These are phyloP conservation scores for Stephania japonica DNA, from an alignment of 164 flowering plant genomes.

Conservation along the genomic window DNA sequence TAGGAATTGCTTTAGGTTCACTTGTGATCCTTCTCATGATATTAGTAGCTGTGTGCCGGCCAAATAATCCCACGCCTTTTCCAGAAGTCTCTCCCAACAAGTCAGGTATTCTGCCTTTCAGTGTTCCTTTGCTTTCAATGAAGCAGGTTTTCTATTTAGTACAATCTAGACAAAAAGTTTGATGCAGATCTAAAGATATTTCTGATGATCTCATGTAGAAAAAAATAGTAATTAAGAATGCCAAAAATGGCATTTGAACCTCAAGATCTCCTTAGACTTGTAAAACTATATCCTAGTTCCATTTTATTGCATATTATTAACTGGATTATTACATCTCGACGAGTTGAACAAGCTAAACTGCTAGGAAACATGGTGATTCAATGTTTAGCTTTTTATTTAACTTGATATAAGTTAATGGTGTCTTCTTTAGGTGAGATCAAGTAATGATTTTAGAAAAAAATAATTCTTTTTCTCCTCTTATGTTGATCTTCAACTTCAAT, in stretches of 20 bases:
- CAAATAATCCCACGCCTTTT: slow-evolving; percentile 48
- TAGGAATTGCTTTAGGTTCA: slow-evolving; percentile 85
- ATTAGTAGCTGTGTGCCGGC: slow-evolving; percentile 69
- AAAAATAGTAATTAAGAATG: not conserved
- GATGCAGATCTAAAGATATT: not conserved
- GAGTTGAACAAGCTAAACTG: not conserved
- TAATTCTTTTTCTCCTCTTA: no score
- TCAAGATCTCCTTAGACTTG: no score
- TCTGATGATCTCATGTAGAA: not conserved
- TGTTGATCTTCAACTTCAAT: not conserved
- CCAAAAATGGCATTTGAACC: not conserved
- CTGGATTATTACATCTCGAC: not conserved
- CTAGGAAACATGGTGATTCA: not conserved
- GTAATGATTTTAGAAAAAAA: no score
- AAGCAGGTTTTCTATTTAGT: not conserved
- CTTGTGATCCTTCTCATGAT: slow-evolving; percentile 84
- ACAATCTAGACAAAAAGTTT: not conserved
- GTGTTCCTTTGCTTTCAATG: not conserved
- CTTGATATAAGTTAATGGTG: no score
- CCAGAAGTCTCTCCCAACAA: slow-evolving; percentile 67
- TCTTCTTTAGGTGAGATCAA: no score
- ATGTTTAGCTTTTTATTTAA: no score
- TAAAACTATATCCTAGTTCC: no score
- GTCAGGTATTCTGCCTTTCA: slow-evolving; percentile 41
- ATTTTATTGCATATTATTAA: not conserved